Evolutionary conservation across 2,329 filamentous ascomycete species (phyloP), one percentile per base, ranked within the genome.

Genomic region (Talaromyces sp.): DNA sequence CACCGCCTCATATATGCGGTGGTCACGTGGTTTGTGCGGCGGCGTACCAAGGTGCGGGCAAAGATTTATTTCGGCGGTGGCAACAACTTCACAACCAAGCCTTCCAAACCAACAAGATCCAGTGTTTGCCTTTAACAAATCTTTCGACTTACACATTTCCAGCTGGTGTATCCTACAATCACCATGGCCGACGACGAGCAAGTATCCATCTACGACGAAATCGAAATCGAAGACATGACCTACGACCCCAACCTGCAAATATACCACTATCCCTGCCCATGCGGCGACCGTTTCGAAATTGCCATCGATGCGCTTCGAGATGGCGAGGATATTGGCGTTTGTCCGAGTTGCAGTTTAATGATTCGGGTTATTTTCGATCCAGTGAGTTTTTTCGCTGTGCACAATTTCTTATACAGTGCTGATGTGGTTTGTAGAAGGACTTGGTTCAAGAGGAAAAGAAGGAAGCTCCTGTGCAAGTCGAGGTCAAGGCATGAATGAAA

Each of bases 221-320:
- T 97, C 76, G 93, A 97, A 75, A 97, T 97, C 79, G 93, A 97
- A 76, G 94, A 99, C 77, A 96, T 97, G 92, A 94, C 90, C 70
- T 97, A 85, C 74, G 92, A 97, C 75, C 79, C 86, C 53, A 81
- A 83, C 3, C 83, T 92, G 46, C 88, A 96, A 74, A 88, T 96
- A 68, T 99, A 96, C 80, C 89, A 93, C 78, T 96, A 96, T 75
- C 94, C 94, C 14, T 99, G 94, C 74, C 94, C 94, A 1, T 99
- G 94, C 77, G 94, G 94, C 79, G 94, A 99, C 79, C 86, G 90
- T 62, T 99, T 99, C 79, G 90, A 97, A 79, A 97, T 94, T 71
- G 85, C 84, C 21, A 85, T 97, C 59, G 85, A 83, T 59, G 92
- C 97, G 74, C 80, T 99, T 68, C 84, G 88, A 61, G 92, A 97